Base-by-base conservation (phyloP, 768 basidiomycete species). In the Lentinula boryana region DNA sequence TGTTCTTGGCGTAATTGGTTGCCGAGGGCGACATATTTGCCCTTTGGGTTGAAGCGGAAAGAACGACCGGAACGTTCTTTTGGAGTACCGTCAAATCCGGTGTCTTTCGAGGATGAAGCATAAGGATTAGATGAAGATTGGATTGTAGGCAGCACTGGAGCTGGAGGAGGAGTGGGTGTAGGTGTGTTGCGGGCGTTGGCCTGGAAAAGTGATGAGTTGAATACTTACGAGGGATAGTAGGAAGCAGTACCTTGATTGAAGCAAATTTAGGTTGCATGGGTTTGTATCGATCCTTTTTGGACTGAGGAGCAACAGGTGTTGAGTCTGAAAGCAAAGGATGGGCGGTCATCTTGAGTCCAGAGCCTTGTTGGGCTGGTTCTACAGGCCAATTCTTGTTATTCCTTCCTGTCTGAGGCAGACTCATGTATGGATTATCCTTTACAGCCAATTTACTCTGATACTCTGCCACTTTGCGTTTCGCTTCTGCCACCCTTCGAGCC, bases 251-350 rank as follows among this genome's bases (percentile, higher is more conserved):
- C 78, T 89, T 94, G 73, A 96, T 95, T 3, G 93, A 93, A 0
- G 95, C 92, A 72, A 98, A 99, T 73, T 99, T 99, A 54, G 97
- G 97, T 64, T 95, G 95, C 95, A 99, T 98, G 16, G 96, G 94
- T 71, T 95, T 96, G 74, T 97, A 97, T 63, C 90, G 77, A 72
- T 97, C 93, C 72, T 95, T 93, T 74, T 91, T 91, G 31, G 87
- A 87, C 72, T 87, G 87, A 2, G 81, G 82, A 3, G 80, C 75
- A 2, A 75, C 68, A 6, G 83, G 77, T 0, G 87, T 82, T 4
- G 77, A 81, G 49, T 94, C 92, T 40, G 95, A 78, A 27, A 96
- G 72, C 23, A 95, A 76, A 2, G 93, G 93, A 70, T 95, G 93
- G 0, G 93, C 93, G 1, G 91, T 86, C 90, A 95, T 94, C 71